Percentiles rank a stretch among this genome's conserved stretches.
Evolutionary conservation across 192 early-diverging fungal species (phyloP).

Genomic region (Backusella westeae): DNA sequence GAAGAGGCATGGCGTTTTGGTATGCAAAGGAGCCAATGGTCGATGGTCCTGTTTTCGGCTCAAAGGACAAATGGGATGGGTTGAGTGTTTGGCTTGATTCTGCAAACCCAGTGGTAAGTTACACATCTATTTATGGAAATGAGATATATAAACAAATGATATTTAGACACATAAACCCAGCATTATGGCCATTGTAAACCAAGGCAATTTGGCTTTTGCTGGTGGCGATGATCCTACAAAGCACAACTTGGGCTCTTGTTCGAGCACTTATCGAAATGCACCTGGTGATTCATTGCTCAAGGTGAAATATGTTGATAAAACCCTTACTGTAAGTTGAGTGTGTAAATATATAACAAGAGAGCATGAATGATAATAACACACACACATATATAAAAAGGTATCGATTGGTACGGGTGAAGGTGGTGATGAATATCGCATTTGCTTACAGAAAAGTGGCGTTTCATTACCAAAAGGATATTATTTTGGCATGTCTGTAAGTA

Average conservation of each 20-base stretch:
- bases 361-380: neutral
- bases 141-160: neutral
- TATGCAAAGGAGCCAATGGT: constrained; percentile 59
- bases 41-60: constrained; percentile 67
- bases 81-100: constrained; percentile 72
- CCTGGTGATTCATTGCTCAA: constrained; percentile 49
- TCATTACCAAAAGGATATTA: constrained; percentile 67
- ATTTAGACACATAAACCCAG: constrained; percentile 40
- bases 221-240: constrained; percentile 37
- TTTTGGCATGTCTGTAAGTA: constrained; percentile 66
- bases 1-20: constrained; percentile 81
- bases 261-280: constrained; percentile 67
- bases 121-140: neutral
- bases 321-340: constrained; percentile 38
- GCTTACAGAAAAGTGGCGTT: constrained; percentile 52
- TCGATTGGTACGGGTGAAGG: constrained; percentile 51
- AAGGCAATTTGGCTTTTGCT: constrained; percentile 53
- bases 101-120: constrained; percentile 36
- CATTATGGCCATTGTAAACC: constrained; percentile 62
- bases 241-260: constrained; percentile 50
- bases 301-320: constrained; percentile 60
- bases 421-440: constrained; percentile 51
- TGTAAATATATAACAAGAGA: too few relatives aligned
- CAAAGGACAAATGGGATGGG: constrained; percentile 64
- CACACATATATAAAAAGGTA: constrained; percentile 33